Conservation (phyloP, 441 rosid species). For the Croton laevigatus region DNA sequence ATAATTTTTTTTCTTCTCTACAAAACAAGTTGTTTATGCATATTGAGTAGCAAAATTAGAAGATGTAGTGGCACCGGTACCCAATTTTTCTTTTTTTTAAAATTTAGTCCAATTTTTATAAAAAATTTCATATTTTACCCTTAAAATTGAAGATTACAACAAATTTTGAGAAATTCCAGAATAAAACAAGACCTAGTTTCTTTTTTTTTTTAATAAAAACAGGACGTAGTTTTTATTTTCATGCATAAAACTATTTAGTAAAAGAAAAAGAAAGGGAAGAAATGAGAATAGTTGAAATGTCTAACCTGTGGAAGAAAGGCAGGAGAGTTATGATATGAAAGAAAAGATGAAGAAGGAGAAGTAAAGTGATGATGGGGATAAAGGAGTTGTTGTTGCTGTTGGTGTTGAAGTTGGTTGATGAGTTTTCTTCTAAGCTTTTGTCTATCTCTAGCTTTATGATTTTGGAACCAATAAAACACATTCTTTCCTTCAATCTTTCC, state of each 20-base stretch:
- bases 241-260: too few species aligned
- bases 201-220: too few species aligned
- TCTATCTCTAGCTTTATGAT: slow-evolving; percentile 96
- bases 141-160: too few species aligned
- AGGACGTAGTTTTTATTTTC: not conserved
- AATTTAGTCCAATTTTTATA: too few species aligned
- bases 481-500: slow-evolving; percentile 95
- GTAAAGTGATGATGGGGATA: slow-evolving; percentile 15
- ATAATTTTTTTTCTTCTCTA: too few species aligned
- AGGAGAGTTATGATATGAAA: slow-evolving; percentile 20
- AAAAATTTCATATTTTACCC: too few species aligned
- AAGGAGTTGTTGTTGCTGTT: slow-evolving; percentile 48
- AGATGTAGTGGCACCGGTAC: too few species aligned
- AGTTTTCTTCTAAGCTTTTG: slow-evolving; percentile 83
- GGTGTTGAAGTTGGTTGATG: slow-evolving; percentile 56
- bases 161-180: too few species aligned
- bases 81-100: too few species aligned
- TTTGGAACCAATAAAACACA: slow-evolving; percentile 95
- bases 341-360: not conserved
- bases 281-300: not conserved
- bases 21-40: too few species aligned
- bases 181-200: too few species aligned
- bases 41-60: too few species aligned
- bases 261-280: not conserved
- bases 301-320: slow-evolving; percentile 34